Conservation (phyloP, 306 rosid genomes). For the Castanospermum australe region DNA sequence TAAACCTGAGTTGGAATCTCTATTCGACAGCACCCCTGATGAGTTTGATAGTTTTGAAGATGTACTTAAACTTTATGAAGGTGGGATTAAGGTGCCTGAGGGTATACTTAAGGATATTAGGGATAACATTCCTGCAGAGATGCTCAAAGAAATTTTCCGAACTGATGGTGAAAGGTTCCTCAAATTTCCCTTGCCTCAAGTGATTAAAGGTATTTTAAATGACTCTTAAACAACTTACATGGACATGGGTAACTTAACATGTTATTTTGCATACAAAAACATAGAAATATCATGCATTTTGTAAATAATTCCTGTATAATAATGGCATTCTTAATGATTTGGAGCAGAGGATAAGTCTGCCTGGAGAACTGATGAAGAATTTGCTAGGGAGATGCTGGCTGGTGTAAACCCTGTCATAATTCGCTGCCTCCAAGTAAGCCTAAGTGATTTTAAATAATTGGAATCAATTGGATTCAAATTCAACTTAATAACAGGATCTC, state of each 20-base stretch:
- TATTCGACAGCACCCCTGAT: slow-evolving; percentile 45
- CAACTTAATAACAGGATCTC: not conserved
- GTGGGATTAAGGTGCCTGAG: slow-evolving; percentile 60
- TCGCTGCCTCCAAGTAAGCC: slow-evolving; percentile 58
- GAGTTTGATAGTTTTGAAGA: slow-evolving; percentile 74
- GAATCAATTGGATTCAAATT: not conserved
- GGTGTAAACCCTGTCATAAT: slow-evolving; percentile 77
- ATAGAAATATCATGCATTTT: not conserved
- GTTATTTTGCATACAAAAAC: not conserved
- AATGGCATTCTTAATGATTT: slow-evolving; percentile 26
- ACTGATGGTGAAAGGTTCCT: slow-evolving; percentile 62
- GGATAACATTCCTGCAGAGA: slow-evolving; percentile 51
- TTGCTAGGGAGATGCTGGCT: slow-evolving; percentile 89
- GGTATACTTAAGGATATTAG: slow-evolving; percentile 43
- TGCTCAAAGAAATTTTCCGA: slow-evolving; percentile 66
- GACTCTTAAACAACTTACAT: not conserved
- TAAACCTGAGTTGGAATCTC: slow-evolving; percentile 61
- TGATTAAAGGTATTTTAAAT: slow-evolving; percentile 60
- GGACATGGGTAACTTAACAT: not conserved
- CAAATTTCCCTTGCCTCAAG: slow-evolving; percentile 74
- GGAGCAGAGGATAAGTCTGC: slow-evolving; percentile 66
- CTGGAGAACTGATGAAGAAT: slow-evolving; percentile 89
- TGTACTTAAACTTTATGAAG: slow-evolving; percentile 66
- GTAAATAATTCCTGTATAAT: not conserved
- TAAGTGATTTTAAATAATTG: not conserved